phyloP scores from a whole-genome alignment of 1,284 basidiomycete species.

The Ganoderma resinaceum region DNA sequence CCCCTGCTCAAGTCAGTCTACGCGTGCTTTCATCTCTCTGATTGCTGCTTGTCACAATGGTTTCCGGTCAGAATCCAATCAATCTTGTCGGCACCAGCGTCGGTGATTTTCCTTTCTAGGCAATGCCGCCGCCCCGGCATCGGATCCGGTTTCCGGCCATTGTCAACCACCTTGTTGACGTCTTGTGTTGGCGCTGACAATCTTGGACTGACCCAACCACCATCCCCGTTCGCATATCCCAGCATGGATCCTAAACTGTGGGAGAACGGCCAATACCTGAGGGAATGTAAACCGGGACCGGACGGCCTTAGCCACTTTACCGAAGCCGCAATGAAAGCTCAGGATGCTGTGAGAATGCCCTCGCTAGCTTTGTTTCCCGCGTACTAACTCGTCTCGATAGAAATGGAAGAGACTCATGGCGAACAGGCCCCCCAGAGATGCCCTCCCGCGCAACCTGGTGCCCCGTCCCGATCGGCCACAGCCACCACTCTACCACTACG shows the following conservation, averaged over 20 bases:
- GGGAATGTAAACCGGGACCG: background rate
- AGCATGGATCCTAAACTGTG: background rate
- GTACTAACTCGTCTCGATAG: background rate
- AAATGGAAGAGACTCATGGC: slow-evolving; percentile 1
- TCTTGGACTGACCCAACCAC: too few species aligned
- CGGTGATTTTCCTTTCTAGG: too few species aligned
- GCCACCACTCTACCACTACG: background rate
- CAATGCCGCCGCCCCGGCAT: too few species aligned
- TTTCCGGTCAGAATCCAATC: too few species aligned
- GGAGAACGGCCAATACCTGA: background rate
- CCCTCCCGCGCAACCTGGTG: background rate
- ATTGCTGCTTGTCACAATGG: too few species aligned
- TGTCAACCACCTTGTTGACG: too few species aligned
- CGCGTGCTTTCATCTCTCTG: too few species aligned
- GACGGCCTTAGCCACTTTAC: background rate
- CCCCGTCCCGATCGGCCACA: background rate
- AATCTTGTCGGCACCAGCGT: too few species aligned
- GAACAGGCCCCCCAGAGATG: background rate
- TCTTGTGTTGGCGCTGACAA: too few species aligned
- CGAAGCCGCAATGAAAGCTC: background rate
- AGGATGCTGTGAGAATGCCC: background rate
- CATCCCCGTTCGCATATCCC: background rate
- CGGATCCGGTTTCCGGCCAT: too few species aligned
- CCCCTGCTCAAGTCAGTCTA: too few species aligned
- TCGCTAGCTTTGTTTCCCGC: background rate